Conservation (phyloP, 2,329 filamentous ascomycete genomes). For the Hymenoscyphus salicellus region DNA sequence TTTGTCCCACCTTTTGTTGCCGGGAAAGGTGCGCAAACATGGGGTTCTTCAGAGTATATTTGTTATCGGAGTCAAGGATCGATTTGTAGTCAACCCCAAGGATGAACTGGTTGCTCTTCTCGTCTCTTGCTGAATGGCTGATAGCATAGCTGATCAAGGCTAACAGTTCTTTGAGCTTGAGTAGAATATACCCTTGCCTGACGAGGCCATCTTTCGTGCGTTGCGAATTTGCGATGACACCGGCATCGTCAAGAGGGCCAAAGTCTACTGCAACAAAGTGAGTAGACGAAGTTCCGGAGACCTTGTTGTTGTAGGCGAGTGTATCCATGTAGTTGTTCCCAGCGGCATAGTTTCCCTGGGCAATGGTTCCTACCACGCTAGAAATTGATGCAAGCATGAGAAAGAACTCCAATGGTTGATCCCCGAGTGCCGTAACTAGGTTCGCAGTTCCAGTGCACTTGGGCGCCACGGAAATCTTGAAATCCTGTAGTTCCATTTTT, state of each 20-base stretch:
- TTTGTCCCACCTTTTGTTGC: neutral
- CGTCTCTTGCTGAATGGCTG: constrained; percentile 19
- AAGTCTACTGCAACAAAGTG: neutral
- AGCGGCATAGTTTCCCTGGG: constrained; percentile 19
- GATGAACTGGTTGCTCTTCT: constrained; percentile 21
- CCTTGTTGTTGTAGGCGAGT: constrained; percentile 12
- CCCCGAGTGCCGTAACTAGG: constrained; percentile 11
- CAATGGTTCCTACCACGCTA: constrained; percentile 20
- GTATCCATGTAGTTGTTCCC: constrained; percentile 32
- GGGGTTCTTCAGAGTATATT: constrained; percentile 8
- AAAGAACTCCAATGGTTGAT: constrained; percentile 13
- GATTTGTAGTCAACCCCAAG: constrained; percentile 11
- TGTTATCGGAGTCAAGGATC: constrained; percentile 9
- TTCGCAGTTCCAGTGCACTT: constrained; percentile 21
- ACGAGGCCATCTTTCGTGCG: constrained; percentile 15
- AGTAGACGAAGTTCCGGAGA: neutral
- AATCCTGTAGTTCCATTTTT: constrained; percentile 21
- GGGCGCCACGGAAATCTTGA: constrained; percentile 12
- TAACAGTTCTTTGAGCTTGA: constrained; percentile 29
- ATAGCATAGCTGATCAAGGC: constrained; percentile 27
- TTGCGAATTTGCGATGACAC: constrained; percentile 3
- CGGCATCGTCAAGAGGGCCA: constrained; percentile 6
- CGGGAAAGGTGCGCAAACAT: constrained; percentile 11
- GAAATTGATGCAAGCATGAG: constrained; percentile 36
- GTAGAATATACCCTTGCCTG: constrained; percentile 17